Evolutionary conservation across 257 asterid species (phyloP).

Genomic region (Oldenlandia corymbosa): DNA sequence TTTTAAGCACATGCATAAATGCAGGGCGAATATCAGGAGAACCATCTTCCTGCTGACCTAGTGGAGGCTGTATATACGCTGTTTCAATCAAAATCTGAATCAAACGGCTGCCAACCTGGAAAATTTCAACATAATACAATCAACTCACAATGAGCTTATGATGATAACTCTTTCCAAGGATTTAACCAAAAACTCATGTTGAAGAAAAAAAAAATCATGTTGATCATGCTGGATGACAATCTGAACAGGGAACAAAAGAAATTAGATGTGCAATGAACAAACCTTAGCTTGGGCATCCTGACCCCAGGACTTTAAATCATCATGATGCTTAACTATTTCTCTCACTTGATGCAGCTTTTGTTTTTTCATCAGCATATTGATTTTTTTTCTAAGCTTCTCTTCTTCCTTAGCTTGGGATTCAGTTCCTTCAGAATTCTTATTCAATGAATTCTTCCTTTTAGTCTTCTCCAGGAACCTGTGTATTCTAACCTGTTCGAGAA

Average conservation of each 20-base stretch:
- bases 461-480: constrained; percentile 64
- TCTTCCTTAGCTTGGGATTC: constrained; percentile 41
- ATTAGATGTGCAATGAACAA: background rate
- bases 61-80: constrained; percentile 85
- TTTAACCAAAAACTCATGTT: background rate
- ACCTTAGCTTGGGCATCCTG: constrained; percentile 89
- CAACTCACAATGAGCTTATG: background rate
- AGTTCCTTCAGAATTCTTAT: constrained; percentile 41
- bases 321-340: constrained; percentile 60
- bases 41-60: constrained; percentile 57
- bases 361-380: constrained; percentile 63
- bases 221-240: background rate
- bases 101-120: constrained; percentile 86
- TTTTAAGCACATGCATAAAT: constrained; percentile 67
- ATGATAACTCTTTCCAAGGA: background rate
- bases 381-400: constrained; percentile 63
- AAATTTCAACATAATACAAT: constrained; percentile 14
- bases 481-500: constrained; percentile 65
- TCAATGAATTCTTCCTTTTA: constrained; percentile 69
- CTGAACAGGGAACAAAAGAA: background rate
- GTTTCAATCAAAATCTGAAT: constrained; percentile 75
- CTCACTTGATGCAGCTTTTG: constrained; percentile 61
- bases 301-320: constrained; percentile 75
- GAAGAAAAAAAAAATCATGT: background rate
- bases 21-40: constrained; percentile 95